Evolutionary conservation across 371 early-diverging fungal species (phyloP).

Genomic region (Rhizopus delemar): DNA sequence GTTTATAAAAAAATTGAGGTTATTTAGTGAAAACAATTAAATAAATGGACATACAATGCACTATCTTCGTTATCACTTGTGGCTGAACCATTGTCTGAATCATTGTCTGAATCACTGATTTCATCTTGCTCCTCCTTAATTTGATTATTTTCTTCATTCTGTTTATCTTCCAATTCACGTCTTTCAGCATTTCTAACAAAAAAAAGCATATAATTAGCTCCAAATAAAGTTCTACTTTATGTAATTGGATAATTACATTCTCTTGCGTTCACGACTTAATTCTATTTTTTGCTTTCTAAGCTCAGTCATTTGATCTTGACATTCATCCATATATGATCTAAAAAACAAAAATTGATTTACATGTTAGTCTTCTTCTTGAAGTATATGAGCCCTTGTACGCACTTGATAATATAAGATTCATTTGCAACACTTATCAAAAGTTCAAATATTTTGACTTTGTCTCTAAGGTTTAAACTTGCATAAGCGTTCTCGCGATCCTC

Average conservation of each 20-base stretch:
- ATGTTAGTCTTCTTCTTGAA: background rate
- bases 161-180: slow-evolving; percentile 36
- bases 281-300: slow-evolving; percentile 70
- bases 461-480: slow-evolving; percentile 41
- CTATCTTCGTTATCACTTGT: slow-evolving; percentile 28
- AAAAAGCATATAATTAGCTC: background rate
- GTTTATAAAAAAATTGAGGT: background rate
- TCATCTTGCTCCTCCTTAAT: background rate
- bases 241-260: slow-evolving; percentile 28
- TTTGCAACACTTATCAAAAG: slow-evolving; percentile 55
- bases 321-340: slow-evolving; percentile 69
- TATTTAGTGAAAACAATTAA: background rate
- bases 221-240: background rate
- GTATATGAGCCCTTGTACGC: slow-evolving; percentile 2
- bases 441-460: slow-evolving; percentile 53
- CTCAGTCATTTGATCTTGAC: slow-evolving; percentile 65
- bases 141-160: slow-evolving; percentile 15
- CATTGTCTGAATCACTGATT: slow-evolving; percentile 24
- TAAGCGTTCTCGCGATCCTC: slow-evolving; percentile 53
- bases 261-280: slow-evolving; percentile 61
- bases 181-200: slow-evolving; percentile 34
- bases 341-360: background rate
- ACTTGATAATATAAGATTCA: slow-evolving; percentile 47
- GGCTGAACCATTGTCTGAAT: slow-evolving; percentile 29
- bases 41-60: slow-evolving; percentile 12